Base-by-base conservation (phyloP, 345 rosid genomes). In the Reutealis trisperma region DNA sequence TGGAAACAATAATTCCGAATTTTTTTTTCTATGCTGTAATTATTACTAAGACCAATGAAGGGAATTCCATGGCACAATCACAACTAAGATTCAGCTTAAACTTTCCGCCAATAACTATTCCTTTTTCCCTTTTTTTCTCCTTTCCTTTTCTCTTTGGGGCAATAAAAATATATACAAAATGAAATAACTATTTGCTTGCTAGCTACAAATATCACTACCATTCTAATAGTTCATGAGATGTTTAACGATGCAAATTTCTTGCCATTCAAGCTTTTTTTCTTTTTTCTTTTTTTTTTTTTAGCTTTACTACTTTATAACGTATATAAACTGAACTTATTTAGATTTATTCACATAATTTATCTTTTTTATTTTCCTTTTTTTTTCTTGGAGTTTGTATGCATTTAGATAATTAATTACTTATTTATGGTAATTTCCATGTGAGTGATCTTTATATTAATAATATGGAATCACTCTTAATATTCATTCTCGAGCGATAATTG, bases 1-100 rank as follows among this genome's bases (percentile, higher is more conserved):
- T 77, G 62, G 58, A 54, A 72, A 83, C 73, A 72, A 74, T 71
- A 63, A 59, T 79, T 70, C 55, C 67, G 64, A 67, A 60, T 55
- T 49, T 24, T 80, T 13, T 54, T 68, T 78, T 79, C 79, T 13
- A 73, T 61, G 32, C 7, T 45, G 22, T 75, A 52, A 84, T 82
- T 82, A 77, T 84, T 75, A 67, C 84, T 57, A 61, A 64, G 70
- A 63, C 80, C 78, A 42, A 70, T 72, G 61, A 57, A 77, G 49
- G 5, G 30, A 64, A 12, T 21, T 70, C 59, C 44, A 45, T 71
- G 65, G 66, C 73, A 47, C 84, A 72, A 52, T 34, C 18, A 27
- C 65, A 57, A 15, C 21, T 47, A 24, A 44, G 52, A 16, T 2
- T 32, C 6, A 37, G 8, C 5, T 21, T 76, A 22, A 2, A 65